A percentile compares a stretch with the other conserved stretches of the same genome.
These are phyloP conservation scores for Coemansia guatemalensis DNA, from an alignment of 192 early-diverging fungal species.

Conservation along the genomic window DNA sequence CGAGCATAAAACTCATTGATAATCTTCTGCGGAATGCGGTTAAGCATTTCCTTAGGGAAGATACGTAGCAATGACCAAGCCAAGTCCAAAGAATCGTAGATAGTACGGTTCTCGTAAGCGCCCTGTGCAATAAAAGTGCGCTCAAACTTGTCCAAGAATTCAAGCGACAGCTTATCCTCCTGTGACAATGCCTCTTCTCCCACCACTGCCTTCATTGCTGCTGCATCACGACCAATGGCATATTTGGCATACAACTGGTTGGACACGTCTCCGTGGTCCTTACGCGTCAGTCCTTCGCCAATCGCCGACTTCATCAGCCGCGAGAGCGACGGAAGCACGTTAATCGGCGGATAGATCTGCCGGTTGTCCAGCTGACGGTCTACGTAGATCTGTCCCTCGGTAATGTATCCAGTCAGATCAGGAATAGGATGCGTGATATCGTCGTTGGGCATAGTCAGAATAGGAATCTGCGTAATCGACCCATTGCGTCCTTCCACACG, in stretches of 20 bases:
- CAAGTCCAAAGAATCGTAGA: conserved; percentile 94
- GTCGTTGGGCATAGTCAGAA: conserved; percentile 99
- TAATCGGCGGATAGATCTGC: conserved; percentile 99
- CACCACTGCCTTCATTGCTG: conserved; percentile 99
- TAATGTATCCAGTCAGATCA: conserved; percentile 99
- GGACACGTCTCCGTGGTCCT: conserved; percentile 98
- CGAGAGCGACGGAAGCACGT: conserved; percentile 97
- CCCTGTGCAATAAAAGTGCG: conserved; percentile 97
- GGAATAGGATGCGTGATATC: conserved; percentile 99
- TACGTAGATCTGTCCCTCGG: conserved; percentile 99
- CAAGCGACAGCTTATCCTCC: conserved; percentile 96
- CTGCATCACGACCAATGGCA: conserved; percentile 97
- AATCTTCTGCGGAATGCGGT: conserved; percentile 96
- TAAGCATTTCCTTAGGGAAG: conserved; percentile 99
- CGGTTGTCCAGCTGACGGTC: conserved; percentile 98
- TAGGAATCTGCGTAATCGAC: conserved; percentile 99
- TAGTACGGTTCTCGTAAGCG: conserved; percentile 92
- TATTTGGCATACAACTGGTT: conserved; percentile 99
- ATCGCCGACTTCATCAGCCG: conserved; percentile 99
- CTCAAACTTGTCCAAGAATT: conserved; percentile 99
- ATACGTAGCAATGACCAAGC: conserved; percentile 99
- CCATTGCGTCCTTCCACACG: conserved; percentile 97
- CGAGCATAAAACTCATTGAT: conserved; percentile 94
- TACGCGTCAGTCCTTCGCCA: conserved; percentile 95
- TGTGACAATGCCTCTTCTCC: conserved; percentile 98